phyloP scores from a whole-genome alignment of 805 yeast genomes.

The Sugiyamaella americana region DNA sequence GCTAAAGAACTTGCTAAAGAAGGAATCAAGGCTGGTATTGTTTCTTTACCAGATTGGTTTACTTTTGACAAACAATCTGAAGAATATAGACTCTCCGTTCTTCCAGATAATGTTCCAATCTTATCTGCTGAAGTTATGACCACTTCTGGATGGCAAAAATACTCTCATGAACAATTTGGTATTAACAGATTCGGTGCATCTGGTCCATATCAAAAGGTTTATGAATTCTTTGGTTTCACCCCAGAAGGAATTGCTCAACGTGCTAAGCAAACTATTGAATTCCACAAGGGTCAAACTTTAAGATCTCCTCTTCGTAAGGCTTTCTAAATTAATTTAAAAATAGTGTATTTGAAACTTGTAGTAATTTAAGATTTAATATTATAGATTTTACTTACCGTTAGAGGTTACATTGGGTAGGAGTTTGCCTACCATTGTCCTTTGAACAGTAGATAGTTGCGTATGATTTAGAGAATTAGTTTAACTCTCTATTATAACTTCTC shows the following conservation, averaged over 20 bases:
- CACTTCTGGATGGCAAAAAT: slow-evolving; percentile 87
- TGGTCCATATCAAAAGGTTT: slow-evolving; percentile 79
- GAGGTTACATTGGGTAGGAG: too few species aligned
- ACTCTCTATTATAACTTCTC: too few species aligned
- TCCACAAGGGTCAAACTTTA: slow-evolving; percentile 71
- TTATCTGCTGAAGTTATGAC: slow-evolving; percentile 91
- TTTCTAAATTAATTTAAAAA: too few species aligned
- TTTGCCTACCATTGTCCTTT: too few species aligned
- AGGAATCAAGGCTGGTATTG: slow-evolving; percentile 74
- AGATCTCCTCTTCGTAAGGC: slow-evolving; percentile 76
- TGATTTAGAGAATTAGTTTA: too few species aligned
- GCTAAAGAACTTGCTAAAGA: slow-evolving; percentile 57
- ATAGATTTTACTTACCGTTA: too few species aligned
- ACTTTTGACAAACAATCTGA: slow-evolving; percentile 79
- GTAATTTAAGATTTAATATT: too few species aligned
- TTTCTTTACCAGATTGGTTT: slow-evolving; percentile 87
- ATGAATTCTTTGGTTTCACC: slow-evolving; percentile 82
- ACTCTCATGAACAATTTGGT: slow-evolving; percentile 95
- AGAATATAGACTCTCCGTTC: slow-evolving; percentile 76
- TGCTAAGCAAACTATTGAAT: slow-evolving; percentile 70
- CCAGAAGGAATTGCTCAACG: slow-evolving; percentile 87
- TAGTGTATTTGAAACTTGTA: too few species aligned
- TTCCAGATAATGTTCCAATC: slow-evolving; percentile 93
- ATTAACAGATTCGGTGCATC: slow-evolving; percentile 95
- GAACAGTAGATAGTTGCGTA: too few species aligned